phyloP scores from a whole-genome alignment of 108 stramenopile genomes.

The Cylindrotheca closterium region DNA sequence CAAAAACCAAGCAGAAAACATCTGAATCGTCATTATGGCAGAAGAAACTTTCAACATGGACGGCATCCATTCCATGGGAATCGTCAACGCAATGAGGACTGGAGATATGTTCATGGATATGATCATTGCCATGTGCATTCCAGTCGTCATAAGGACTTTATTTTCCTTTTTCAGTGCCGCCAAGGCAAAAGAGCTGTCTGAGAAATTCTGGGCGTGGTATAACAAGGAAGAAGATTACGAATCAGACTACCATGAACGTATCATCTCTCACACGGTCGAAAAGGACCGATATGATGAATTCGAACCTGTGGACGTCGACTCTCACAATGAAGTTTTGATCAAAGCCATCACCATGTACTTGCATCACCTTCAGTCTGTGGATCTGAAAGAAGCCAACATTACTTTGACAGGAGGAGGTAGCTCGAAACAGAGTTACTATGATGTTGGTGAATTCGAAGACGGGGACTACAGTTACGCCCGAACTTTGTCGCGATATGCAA shows the following conservation, averaged over 20 bases:
- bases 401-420: no score
- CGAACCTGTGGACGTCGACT: constrained; percentile 9
- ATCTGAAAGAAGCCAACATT: background rate
- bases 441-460: no score
- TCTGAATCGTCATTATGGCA: no score
- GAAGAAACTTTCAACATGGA: no score
- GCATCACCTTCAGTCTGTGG: constrained; percentile 5
- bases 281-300: background rate
- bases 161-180: no score
- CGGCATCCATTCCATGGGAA: constrained; percentile 32
- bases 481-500: no score
- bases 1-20: no score
- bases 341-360: constrained; percentile 35
- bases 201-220: background rate
- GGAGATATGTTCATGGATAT: constrained; percentile 52
- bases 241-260: constrained; percentile 31
- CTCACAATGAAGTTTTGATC: constrained; percentile 21
- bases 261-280: no score
- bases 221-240: background rate
- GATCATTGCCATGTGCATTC: constrained; percentile 38
- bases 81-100: constrained; percentile 49
- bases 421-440: no score
- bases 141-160: constrained; percentile 30
- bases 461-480: no score
- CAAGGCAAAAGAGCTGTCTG: constrained; percentile 1